Evolutionary conservation across 306 rosid species (phyloP).

Genomic region (Cicer yamashitae): DNA sequence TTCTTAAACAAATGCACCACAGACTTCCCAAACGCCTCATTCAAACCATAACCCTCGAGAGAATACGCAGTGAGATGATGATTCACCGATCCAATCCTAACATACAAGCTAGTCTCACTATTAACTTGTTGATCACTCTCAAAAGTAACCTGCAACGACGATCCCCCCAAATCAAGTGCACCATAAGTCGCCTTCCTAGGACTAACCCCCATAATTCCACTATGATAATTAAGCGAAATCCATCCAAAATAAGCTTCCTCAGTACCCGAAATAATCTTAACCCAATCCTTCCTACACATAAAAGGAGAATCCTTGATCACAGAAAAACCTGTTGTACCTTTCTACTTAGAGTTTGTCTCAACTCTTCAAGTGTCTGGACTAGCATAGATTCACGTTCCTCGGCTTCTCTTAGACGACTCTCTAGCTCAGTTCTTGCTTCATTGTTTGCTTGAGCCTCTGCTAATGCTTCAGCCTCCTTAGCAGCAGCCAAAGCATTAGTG

Average conservation of each 20-base stretch:
- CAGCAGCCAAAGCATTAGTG: too few species aligned
- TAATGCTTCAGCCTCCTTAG: too few species aligned
- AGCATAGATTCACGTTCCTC: constrained; percentile 96
- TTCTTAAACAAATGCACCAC: constrained; percentile 68
- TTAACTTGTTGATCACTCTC: constrained; percentile 71
- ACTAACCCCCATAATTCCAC: constrained; percentile 62
- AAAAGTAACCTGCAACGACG: constrained; percentile 94
- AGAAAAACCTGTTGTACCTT: constrained; percentile 95
- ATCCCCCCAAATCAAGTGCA: constrained; percentile 95
- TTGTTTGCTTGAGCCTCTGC: too few species aligned
- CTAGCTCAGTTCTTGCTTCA: constrained; percentile 95
- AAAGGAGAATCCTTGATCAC: constrained; percentile 79
- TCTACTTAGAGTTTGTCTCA: constrained; percentile 92
- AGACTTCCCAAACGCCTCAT: constrained; percentile 90
- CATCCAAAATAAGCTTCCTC: constrained; percentile 98
- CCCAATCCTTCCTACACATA: constrained; percentile 72
- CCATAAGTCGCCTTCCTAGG: constrained; percentile 84
- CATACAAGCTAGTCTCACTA: constrained; percentile 65
- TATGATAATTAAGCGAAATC: constrained; percentile 89
- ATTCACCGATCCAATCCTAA: constrained; percentile 79
- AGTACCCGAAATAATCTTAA: constrained; percentile 74
- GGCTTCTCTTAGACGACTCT: constrained; percentile 79
- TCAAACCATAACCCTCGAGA: constrained; percentile 80
- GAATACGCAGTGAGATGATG: constrained; percentile 95
- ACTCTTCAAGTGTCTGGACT: constrained; percentile 93